Base-by-base conservation (phyloP, 768 basidiomycete genomes). In the Boletales sp. region DNA sequence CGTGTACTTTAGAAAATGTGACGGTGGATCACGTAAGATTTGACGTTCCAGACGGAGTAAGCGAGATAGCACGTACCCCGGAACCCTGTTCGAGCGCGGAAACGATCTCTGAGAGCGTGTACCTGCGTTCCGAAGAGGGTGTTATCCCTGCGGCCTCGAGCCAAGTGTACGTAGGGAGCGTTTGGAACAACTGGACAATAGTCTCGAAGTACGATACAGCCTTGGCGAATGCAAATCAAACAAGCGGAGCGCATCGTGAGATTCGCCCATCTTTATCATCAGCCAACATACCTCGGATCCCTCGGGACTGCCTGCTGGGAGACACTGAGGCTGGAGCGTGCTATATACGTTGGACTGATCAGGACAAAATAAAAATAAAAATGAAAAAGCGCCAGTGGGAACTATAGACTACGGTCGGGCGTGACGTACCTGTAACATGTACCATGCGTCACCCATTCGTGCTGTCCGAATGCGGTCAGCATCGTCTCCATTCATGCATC, bases 101-200 rank as follows among this genome's bases (percentile, higher is more conserved):
- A 11, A 73, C 72, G 40, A 89, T 60, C 9, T 72, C 60, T 12
- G 78, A 69, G 15, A 87, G 74, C 0, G 80, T 79, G 64, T 82
- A 82, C 0, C 84, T 87, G 55, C 68, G 62, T 51, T 66, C 71
- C 3, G 71, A 68, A 17, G 76, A 77, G 11, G 91, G 91, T 3
- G 78, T 80, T 56, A 93, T 92, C 21, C 88, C 88, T n/a, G 76
- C 83, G 18, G 76, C 69, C 13, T 73, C 68, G 37, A 93, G 82
- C 80, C 80, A 90, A 14, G 78, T 73, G 65, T 82, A 90, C 3
- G 90, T 90, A 0, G 88, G 86, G 21, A 91, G 78, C 8, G 75
- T 74, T 79, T 79, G 56, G 72, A 84, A 86, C 15, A 86, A 65
- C 3, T 62, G 69, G 51, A 86, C 84, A 2, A 80, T 79, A 15